A percentile compares a stretch with the other conserved stretches of the same genome.
phyloP scores from a whole-genome alignment of 768 basidiomycete species.

The Galerina sulciceps region DNA sequence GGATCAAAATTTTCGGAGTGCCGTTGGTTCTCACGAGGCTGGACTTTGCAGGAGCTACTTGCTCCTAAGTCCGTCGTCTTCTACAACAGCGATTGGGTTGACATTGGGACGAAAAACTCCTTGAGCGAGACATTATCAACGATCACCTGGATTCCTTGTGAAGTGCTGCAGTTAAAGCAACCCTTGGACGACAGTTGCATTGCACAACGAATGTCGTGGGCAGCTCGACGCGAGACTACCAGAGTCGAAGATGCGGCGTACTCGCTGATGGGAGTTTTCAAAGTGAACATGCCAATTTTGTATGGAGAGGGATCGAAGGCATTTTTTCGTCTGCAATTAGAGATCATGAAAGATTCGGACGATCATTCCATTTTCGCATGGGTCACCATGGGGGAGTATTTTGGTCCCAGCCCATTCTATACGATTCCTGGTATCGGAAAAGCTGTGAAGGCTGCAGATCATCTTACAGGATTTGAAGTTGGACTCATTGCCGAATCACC shows the following conservation, averaged over 20 bases:
- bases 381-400: background rate
- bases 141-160: background rate
- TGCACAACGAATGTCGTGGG: background rate
- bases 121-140: background rate
- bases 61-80: slow-evolving; percentile 8
- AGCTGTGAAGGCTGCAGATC: too few species aligned
- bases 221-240: background rate
- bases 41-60: slow-evolving; percentile 20
- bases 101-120: background rate
- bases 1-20: background rate
- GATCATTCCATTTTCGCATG: background rate
- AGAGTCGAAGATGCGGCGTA: background rate
- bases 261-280: background rate
- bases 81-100: slow-evolving; percentile 3
- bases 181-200: background rate
- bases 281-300: background rate
- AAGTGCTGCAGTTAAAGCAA: background rate
- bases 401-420: too few species aligned
- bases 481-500: too few species aligned
- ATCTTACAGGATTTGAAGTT: background rate
- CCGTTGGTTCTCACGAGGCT: slow-evolving; percentile 19
- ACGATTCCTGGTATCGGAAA: too few species aligned
- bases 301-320: background rate
- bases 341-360: background rate
- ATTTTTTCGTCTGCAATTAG: background rate